Percentiles rank a stretch among this genome's conserved stretches.
These are phyloP conservation scores for Cercospora zeae-maydis DNA, from an alignment of 2,329 filamentous ascomycete genomes.

Conservation along the genomic window DNA sequence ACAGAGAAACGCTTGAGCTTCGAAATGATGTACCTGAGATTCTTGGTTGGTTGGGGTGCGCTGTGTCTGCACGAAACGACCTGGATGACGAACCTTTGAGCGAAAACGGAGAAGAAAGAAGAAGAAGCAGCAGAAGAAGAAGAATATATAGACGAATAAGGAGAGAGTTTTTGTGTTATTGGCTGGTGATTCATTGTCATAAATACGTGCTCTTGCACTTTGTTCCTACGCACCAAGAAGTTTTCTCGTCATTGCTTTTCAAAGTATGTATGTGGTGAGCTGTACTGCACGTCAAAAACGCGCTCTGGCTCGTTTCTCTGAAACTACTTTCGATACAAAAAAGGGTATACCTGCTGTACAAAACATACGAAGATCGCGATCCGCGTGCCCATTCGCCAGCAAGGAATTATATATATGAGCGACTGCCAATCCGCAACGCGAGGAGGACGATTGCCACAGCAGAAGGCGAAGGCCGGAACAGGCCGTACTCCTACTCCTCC, in stretches of 20 bases:
- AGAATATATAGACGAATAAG: neutral
- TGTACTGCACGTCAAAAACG: too few relatives aligned
- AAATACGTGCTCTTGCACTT: neutral
- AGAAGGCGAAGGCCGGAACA: too few relatives aligned
- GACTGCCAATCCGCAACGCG: neutral
- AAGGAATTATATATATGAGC: neutral
- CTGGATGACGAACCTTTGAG: neutral
- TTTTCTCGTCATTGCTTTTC: too few relatives aligned
- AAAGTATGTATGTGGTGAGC: too few relatives aligned
- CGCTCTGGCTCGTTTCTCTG: too few relatives aligned
- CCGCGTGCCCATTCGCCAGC: neutral
- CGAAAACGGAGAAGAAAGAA: neutral
- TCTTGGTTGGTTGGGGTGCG: too few relatives aligned
- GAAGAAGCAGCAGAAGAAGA: neutral
- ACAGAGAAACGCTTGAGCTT: conserved; percentile 19
- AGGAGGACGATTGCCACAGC: neutral
- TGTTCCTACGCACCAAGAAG: too few relatives aligned
- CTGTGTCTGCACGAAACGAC: neutral
- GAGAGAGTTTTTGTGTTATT: neutral
- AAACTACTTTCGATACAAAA: neutral
- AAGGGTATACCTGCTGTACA: neutral
- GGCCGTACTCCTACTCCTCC: neutral
- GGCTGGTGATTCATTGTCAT: neutral
- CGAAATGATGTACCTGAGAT: neutral
- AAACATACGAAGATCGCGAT: neutral